phyloP scores from a whole-genome alignment of 805 yeast genomes.

The Spathaspora girioi region DNA sequence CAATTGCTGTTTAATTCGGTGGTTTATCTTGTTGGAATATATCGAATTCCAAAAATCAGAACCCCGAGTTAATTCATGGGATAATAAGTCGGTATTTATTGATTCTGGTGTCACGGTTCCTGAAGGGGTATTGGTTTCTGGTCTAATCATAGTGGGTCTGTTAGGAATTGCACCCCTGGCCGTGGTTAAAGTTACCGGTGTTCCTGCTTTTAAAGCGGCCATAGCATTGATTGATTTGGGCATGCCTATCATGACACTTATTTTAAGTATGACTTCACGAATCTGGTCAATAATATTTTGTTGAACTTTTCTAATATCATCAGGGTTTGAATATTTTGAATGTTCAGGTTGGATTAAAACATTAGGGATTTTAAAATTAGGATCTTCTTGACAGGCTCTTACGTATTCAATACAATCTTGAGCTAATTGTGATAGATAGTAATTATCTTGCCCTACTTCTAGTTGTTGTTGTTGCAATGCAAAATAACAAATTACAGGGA shows the following conservation, averaged over 20 bases:
- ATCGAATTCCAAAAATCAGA: conserved; percentile 61
- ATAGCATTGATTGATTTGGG: conserved; percentile 79
- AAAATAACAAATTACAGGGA: conserved; percentile 65
- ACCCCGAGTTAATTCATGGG: conserved; percentile 43
- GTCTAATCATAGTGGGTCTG: conserved; percentile 20
- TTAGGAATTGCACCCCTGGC: conserved; percentile 11
- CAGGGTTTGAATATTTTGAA: conserved; percentile 19
- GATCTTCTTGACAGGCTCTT: conserved; percentile 22
- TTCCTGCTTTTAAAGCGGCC: conserved; percentile 54
- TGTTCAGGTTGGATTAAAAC: background rate
- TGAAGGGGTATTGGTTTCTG: conserved; percentile 24
- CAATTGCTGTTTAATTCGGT: conserved; percentile 63
- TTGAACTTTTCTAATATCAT: conserved; percentile 23
- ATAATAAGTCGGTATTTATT: conserved; percentile 18
- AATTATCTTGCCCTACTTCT: conserved; percentile 14
- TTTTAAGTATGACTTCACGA: conserved; percentile 71
- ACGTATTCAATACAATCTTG: conserved; percentile 29
- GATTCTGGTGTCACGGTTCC: conserved; percentile 28
- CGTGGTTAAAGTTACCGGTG: conserved; percentile 44
- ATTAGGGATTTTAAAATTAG: conserved; percentile 27
- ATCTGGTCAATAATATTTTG: conserved; percentile 38
- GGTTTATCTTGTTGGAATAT: conserved; percentile 63
- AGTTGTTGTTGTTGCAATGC: conserved; percentile 43
- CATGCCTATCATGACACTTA: conserved; percentile 72
- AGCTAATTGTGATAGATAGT: conserved; percentile 25